These are phyloP conservation scores for Microthyrium microscopicum DNA, from an alignment of 2,329 filamentous ascomycete species.

Conservation along the genomic window DNA sequence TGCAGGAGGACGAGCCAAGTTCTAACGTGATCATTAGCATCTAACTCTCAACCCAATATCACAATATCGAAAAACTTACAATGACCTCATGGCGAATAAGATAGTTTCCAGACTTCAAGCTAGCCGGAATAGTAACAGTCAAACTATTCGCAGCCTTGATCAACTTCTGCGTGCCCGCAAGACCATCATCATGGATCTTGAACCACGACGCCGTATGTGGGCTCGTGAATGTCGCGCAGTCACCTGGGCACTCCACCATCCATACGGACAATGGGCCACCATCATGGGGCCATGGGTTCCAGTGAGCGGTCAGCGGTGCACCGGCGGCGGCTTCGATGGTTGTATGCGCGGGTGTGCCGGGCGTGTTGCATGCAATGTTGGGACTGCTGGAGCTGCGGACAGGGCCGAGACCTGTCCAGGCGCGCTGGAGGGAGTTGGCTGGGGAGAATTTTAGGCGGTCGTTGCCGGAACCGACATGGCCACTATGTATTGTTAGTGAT, in stretches of 20 bases:
- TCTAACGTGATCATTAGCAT: background rate
- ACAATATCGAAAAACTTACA: background rate
- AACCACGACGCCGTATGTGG: conserved; percentile 5
- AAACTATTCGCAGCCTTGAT: conserved; percentile 19
- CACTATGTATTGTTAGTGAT: background rate
- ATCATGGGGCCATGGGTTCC: conserved; percentile 7
- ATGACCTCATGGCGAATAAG: conserved; percentile 9
- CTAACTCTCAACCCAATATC: conserved; percentile 13
- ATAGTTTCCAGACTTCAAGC: conserved; percentile 16
- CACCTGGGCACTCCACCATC: conserved; percentile 6
- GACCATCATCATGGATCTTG: conserved; percentile 5
- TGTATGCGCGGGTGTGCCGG: conserved; percentile 1
- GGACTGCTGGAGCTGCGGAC: background rate
- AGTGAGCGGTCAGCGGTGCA: conserved; percentile 1
- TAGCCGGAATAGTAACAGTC: conserved; percentile 17
- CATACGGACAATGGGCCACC: conserved; percentile 6
- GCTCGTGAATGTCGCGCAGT: conserved; percentile 2
- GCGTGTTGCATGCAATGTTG: conserved; percentile 6
- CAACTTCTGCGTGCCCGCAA: conserved; percentile 17
- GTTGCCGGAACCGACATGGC: background rate
- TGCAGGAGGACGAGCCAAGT: conserved; percentile 14
- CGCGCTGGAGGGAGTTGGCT: conserved; percentile 1
- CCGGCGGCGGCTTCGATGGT: background rate
- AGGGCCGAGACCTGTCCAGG: conserved; percentile 5
- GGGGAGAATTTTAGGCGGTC: too few species aligned